Base-by-base conservation (phyloP, 108 stramenopile genomes). In the Nannochloropsis oceanica region DNA sequence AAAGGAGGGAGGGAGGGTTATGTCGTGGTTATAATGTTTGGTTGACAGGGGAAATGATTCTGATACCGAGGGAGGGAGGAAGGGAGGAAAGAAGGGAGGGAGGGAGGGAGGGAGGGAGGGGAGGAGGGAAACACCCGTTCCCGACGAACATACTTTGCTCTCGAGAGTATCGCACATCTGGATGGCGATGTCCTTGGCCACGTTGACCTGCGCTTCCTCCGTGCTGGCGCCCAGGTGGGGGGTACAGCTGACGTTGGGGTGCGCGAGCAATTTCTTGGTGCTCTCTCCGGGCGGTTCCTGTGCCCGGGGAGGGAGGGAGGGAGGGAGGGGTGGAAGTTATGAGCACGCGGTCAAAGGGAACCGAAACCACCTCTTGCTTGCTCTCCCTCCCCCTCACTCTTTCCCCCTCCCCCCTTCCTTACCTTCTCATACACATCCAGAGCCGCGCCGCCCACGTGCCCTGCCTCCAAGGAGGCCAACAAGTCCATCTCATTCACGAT, bases 141-240 rank as follows among this genome's bases (percentile, higher is more conserved):
- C 34, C 14, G 46, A 50, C 14, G 46, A 18, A 13, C 46, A 14
- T 13, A 85, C 90, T 44, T 83, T 90, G 44, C 89, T 87, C 85
- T 86, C 89, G 11, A 91, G 87, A 26, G 89, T 89, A 82, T 90
- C 90, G 82, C 90, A 91, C 90, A 91, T 91, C 85, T 91, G 90
- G 44, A 50, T 22, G 13, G 90, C 90, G 34, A 91, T 87, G 79
- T 91, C 90, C 26, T 84, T 84, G 46, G 90, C 90, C 43, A 91
- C 90, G 83, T 91, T 91, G 25, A 91, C 88, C 86, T 90, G 89
- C 27, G 90, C 90, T 59, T 91, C 90, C 43, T 91, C 90, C 26
- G 90, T 91, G 12, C 87, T 87, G 26, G 90, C 90, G 27, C 90
- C 90, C 42, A 91, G 85, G 84, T 91, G 90, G 13, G 90, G 90